Evolutionary conservation across 148 eudicot species (phyloP).

Genomic region (Diospyros lotus): DNA sequence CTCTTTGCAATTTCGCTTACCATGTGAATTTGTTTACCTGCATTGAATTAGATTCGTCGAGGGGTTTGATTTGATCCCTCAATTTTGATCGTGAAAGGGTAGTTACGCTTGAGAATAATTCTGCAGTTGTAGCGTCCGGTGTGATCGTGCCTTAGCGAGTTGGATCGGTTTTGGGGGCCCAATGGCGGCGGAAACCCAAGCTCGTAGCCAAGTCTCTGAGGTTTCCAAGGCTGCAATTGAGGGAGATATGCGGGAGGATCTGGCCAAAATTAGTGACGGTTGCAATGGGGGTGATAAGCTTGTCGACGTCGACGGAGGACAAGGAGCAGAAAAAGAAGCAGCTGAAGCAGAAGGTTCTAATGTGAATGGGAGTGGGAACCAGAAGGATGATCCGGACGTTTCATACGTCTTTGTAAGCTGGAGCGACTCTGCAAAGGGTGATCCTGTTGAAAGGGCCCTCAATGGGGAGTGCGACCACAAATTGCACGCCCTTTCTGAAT

Average conservation of each 20-base stretch:
- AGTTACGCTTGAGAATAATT: background rate
- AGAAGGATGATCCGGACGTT: conserved; percentile 35
- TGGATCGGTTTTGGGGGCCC: background rate
- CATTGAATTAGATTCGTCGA: background rate
- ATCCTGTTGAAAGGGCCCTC: conserved; percentile 19
- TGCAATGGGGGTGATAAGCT: conserved; percentile 19
- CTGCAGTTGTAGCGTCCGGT: conserved; percentile 1
- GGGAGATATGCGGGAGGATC: conserved; percentile 45
- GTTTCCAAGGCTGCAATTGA: conserved; percentile 19
- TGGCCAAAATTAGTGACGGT: conserved; percentile 24
- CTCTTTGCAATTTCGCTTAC: conserved; percentile 4
- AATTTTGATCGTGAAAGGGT: background rate
- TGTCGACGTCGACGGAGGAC: conserved; percentile 3
- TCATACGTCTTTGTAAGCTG: conserved; percentile 43
- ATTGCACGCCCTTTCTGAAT: conserved; percentile 1
- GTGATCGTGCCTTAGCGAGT: background rate
- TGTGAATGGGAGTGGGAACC: conserved; percentile 9
- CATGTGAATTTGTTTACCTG: background rate
- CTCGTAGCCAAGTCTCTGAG: conserved; percentile 19
- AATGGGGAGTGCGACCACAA: conserved; percentile 3
- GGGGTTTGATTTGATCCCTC: background rate
- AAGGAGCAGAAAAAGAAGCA: background rate
- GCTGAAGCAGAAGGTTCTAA: background rate
- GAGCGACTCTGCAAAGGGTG: conserved; percentile 27
- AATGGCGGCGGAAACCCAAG: conserved; percentile 39